phyloP scores from a whole-genome alignment of 1,284 basidiomycete species.

The Vanrija sp. region DNA sequence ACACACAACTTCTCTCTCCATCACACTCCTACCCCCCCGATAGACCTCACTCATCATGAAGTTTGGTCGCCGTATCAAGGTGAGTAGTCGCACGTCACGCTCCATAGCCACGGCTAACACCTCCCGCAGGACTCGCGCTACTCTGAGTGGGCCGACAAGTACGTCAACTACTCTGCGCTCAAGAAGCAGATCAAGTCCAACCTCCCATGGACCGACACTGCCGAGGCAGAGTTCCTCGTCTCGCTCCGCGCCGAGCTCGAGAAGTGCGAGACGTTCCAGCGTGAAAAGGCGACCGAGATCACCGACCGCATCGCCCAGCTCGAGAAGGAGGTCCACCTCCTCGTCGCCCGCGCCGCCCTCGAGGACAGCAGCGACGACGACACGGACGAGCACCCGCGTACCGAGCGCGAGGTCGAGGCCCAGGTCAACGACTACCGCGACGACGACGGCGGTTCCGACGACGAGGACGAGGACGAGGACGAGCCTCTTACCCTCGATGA shows the following conservation, averaged over 20 bases:
- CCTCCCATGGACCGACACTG: conserved; percentile 64
- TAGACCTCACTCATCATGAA: conserved; percentile 57
- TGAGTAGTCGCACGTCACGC: conserved; percentile 46
- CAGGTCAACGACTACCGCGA: conserved; percentile 53
- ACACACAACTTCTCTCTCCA: not conserved
- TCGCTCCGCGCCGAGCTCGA: conserved; percentile 84
- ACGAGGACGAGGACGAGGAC: conserved; percentile 52
- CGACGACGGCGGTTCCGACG: conserved; percentile 57
- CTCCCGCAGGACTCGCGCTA: conserved; percentile 70
- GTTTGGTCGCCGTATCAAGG: conserved; percentile 83
- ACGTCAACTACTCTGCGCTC: conserved; percentile 81
- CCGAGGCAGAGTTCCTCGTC: conserved; percentile 74
- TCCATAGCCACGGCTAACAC: conserved; percentile 3
- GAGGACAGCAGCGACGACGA: conserved; percentile 45
- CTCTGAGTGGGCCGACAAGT: conserved; percentile 83
- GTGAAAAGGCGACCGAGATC: conserved; percentile 81
- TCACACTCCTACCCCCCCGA: not conserved
- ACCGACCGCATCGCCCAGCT: conserved; percentile 72
- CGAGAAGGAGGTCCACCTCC: conserved; percentile 69
- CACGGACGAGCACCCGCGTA: conserved; percentile 39
- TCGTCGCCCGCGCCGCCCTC: conserved; percentile 55
- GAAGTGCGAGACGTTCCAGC: conserved; percentile 95
- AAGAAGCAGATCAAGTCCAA: conserved; percentile 78
- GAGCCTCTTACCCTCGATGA: conserved; percentile 60
- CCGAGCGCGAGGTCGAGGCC: conserved; percentile 34